Evolutionary conservation across 805 yeast species (phyloP).

Genomic region (Kluyveromyces aestuarii): DNA sequence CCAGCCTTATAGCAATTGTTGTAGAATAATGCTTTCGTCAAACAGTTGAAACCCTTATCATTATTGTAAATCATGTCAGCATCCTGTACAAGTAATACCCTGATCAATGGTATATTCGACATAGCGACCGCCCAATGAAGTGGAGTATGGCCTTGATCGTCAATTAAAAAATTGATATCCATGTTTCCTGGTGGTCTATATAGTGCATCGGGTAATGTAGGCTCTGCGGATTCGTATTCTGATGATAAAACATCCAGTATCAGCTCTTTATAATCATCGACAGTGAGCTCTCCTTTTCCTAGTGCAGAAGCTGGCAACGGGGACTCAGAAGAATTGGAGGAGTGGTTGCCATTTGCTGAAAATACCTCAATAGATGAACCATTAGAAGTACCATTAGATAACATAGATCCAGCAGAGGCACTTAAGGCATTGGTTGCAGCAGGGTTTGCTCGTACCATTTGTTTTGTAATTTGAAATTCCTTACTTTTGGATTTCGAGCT

Average conservation of each 20-base stretch:
- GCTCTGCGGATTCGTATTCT: conserved; percentile 23
- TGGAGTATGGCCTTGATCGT: conserved; percentile 73
- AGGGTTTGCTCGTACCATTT: conserved; percentile 2
- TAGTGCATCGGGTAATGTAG: conserved; percentile 30
- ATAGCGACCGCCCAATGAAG: conserved; percentile 82
- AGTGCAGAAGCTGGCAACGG: conserved; percentile 10
- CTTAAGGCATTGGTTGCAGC: background rate
- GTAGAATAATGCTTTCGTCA: conserved; percentile 61
- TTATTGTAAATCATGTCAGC: conserved; percentile 51
- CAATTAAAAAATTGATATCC: conserved; percentile 59
- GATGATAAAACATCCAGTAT: conserved; percentile 25
- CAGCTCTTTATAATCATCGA: conserved; percentile 22
- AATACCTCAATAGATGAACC: conserved; percentile 18
- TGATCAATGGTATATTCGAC: conserved; percentile 56
- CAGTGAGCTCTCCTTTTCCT: conserved; percentile 9
- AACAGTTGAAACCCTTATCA: conserved; percentile 55
- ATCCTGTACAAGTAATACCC: conserved; percentile 44
- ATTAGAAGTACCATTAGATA: conserved; percentile 10
- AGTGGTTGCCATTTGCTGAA: conserved; percentile 18
- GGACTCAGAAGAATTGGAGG: conserved; percentile 20
- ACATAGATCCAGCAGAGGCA: conserved; percentile 5
- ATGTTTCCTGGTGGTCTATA: conserved; percentile 53
- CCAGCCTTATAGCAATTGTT: conserved; percentile 61
- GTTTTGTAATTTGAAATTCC: conserved; percentile 28
- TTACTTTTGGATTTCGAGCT: conserved; percentile 26